Evolutionary conservation across 148 eudicot species (phyloP).

Genomic region (Camellia granthamiana): DNA sequence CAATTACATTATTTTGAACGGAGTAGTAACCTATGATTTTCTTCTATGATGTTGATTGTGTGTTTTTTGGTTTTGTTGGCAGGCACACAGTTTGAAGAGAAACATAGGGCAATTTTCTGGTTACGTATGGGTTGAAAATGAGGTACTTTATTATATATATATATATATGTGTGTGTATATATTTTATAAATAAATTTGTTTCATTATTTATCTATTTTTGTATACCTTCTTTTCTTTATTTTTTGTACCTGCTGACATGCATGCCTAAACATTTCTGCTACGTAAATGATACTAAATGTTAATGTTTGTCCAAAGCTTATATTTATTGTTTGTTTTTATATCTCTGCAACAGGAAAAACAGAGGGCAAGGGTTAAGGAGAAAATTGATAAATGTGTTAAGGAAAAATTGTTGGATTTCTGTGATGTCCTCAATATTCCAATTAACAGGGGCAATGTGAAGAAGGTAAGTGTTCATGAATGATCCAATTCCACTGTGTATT

Average conservation of each 20-base stretch:
- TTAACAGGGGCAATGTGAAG: constrained; percentile 38
- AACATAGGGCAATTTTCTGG: constrained; percentile 89
- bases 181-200: background rate
- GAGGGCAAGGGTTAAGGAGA: constrained; percentile 69
- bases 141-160: constrained; percentile 40
- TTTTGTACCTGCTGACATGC: background rate
- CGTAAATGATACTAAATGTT: background rate
- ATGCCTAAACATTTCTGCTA: background rate
- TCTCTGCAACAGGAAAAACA: constrained; percentile 62
- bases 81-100: constrained; percentile 68
- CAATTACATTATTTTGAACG: background rate
- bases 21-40: background rate
- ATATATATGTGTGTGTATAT: background rate
- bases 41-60: constrained; percentile 9
- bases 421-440: constrained; percentile 76
- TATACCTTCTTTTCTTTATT: background rate
- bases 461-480: constrained; percentile 44
- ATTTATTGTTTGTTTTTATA: background rate
- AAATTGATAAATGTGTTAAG: constrained; percentile 78
- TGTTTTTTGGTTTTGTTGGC: constrained; percentile 15
- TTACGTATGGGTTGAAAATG: constrained; percentile 76
- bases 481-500: background rate
- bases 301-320: background rate
- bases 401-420: constrained; percentile 82
- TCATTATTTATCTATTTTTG: background rate